Evolutionary conservation across 805 yeast species (phyloP), one percentile per base, ranked within the genome.

Genomic region (Starmerella bombicola): DNA sequence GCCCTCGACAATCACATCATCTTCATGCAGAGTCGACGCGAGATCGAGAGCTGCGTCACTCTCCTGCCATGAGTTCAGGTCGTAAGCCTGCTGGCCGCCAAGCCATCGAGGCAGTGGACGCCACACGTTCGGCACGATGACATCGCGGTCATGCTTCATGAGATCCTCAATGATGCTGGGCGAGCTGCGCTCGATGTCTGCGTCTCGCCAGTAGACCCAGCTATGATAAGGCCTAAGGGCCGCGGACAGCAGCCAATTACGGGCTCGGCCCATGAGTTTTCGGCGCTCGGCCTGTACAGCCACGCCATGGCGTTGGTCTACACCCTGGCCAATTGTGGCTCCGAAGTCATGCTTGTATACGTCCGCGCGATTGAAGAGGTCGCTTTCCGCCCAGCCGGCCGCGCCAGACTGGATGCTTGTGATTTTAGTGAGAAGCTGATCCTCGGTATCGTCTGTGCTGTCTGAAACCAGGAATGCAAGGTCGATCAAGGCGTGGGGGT

Each of bases 151-250:
- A 60, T 84, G 95, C 53, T 74, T 80, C 96, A 88, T 88, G 53
- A 86, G 66, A 61, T 86, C 96, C 61, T 86, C 95, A 47, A 86
- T 61, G 46, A 86, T 74, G 1, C 95, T 78, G 1, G 77, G 69
- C 4, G 95, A 93, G 23, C 80, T 75, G 0, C 86, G 77, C 58
- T 86, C 95, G n/a, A 88, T 94, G 61, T 88, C 97, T 10, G 91
- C 95, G 64, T 88, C 97, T 61, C 97, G 69, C 97, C 97, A 88
- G 60, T 86, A 85, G 6, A 88, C 95, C 80, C 86, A 85, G 6
- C 93, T 76, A 58, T 88, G 97, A 58, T 88, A 77, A 1, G 97
- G 96, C 58, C 77, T 78, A 37, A 88, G 61, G 1, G 95, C 93
- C 5, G 80, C 84, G 1, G 88, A 66, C 57, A 85, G 73, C 32